Conservation (phyloP, 2,329 filamentous ascomycete genomes). For the Fusarium torulosum region DNA sequence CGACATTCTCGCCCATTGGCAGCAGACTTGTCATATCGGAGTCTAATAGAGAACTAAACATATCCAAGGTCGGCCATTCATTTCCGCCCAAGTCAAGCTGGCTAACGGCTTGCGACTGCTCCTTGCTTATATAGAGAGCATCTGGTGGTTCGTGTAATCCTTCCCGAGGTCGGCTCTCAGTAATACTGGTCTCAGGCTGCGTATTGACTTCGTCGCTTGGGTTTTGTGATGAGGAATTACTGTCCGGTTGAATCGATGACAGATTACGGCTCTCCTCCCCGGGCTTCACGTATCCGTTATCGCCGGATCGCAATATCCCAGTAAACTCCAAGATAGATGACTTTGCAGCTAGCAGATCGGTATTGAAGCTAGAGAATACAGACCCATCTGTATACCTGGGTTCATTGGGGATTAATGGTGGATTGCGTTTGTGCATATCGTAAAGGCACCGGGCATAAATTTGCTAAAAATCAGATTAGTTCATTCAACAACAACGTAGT, state of each 20-base stretch:
- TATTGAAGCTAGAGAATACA: background rate
- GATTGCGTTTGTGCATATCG: background rate
- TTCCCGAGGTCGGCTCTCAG: background rate
- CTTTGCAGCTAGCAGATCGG: background rate
- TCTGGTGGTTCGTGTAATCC: background rate
- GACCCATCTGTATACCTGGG: background rate
- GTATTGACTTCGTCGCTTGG: too few species aligned
- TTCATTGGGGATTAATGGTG: fast-evolving
- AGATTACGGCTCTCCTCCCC: background rate
- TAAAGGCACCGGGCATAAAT: constrained; percentile 1
- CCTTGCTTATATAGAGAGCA: background rate
- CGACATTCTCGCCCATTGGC: background rate
- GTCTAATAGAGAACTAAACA: constrained; percentile 16
- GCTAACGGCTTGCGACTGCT: fast-evolving
- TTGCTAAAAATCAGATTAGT: background rate
- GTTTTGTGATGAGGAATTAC: too few species aligned
- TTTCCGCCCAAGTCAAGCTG: fast-evolving
- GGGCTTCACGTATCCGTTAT: background rate
- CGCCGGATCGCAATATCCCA: background rate
- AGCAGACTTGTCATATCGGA: constrained; percentile 24
- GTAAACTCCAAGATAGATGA: background rate
- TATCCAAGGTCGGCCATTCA: constrained; percentile 5
- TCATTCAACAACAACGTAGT: fast-evolving
- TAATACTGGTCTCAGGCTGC: background rate
- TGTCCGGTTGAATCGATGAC: background rate